Conservation (phyloP, 148 eudicot species). For the Fallopia convolvulus region DNA sequence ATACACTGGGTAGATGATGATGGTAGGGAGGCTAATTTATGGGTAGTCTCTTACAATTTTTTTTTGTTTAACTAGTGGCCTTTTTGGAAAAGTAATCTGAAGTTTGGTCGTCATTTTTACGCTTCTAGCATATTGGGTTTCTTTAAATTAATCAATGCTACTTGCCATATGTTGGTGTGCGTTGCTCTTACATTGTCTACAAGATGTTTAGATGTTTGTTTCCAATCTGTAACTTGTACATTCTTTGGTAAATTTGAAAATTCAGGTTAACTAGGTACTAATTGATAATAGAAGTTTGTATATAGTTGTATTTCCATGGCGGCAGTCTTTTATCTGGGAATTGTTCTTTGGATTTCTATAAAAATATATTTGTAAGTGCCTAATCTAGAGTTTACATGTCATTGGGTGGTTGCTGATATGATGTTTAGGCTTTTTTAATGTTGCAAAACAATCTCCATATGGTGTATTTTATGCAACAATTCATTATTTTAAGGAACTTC, state of each 20-base stretch:
- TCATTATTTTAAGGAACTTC: neutral
- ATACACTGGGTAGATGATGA: too few species aligned
- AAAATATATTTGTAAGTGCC: neutral
- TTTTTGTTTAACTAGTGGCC: neutral
- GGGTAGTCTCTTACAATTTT: too few species aligned
- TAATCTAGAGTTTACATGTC: neutral
- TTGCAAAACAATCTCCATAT: neutral
- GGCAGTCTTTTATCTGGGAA: neutral
- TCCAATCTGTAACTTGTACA: neutral
- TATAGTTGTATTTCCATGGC: neutral
- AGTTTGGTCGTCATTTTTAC: neutral
- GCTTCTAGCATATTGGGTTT: neutral
- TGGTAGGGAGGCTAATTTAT: too few species aligned
- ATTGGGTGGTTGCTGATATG: neutral
- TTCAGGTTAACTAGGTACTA: neutral
- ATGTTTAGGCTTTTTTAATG: neutral
- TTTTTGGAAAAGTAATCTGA: neutral
- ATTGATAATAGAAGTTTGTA: neutral
- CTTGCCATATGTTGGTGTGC: neutral
- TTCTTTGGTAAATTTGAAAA: neutral
- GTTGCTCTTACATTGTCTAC: neutral
- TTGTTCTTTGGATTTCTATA: neutral
- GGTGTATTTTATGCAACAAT: neutral
- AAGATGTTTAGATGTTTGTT: neutral
- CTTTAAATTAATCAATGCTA: neutral